A percentile compares a stretch with the other conserved stretches of the same genome.
These are phyloP conservation scores for Cladosporium sp. DNA, from an alignment of 2,329 filamentous ascomycete species.

Conservation along the genomic window DNA sequence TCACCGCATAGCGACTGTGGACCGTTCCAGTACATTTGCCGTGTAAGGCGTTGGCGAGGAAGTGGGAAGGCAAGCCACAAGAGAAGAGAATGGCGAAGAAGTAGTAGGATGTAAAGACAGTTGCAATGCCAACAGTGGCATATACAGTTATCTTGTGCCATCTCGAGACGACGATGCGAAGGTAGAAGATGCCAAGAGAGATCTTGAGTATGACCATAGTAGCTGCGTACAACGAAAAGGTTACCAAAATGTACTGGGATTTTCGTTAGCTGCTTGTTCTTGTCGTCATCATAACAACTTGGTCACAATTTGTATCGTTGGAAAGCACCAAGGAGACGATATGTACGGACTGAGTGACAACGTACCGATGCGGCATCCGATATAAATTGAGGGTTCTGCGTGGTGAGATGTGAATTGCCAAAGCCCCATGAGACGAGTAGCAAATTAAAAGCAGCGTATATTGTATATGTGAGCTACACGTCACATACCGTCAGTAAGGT, in stretches of 20 bases:
- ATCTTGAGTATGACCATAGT: constrained; percentile 48
- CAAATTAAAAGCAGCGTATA: constrained; percentile 22
- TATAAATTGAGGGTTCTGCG: background rate
- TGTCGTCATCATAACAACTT: background rate
- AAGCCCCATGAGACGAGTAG: constrained; percentile 13
- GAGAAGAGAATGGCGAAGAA: constrained; percentile 36
- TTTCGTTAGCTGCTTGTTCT: background rate
- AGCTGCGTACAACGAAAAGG: constrained; percentile 44
- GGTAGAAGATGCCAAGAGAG: constrained; percentile 49
- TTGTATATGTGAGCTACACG: background rate
- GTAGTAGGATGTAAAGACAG: constrained; percentile 41
- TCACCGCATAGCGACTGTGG: constrained; percentile 27
- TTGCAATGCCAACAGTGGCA: constrained; percentile 31
- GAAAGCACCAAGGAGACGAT: background rate
- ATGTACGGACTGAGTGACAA: background rate
- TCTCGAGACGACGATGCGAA: constrained; percentile 43
- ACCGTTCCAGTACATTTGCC: constrained; percentile 27
- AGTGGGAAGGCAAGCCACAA: constrained; percentile 34
- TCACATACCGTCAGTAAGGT: constrained; percentile 12
- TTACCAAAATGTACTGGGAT: constrained; percentile 32
- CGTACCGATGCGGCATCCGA: constrained; percentile 5
- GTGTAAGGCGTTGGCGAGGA: constrained; percentile 26
- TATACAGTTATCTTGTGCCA: constrained; percentile 42
- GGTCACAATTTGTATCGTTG: background rate
- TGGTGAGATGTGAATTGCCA: background rate